These are phyloP conservation scores for Tilletia caries DNA, from an alignment of 1,284 basidiomycete genomes.

Conservation along the genomic window DNA sequence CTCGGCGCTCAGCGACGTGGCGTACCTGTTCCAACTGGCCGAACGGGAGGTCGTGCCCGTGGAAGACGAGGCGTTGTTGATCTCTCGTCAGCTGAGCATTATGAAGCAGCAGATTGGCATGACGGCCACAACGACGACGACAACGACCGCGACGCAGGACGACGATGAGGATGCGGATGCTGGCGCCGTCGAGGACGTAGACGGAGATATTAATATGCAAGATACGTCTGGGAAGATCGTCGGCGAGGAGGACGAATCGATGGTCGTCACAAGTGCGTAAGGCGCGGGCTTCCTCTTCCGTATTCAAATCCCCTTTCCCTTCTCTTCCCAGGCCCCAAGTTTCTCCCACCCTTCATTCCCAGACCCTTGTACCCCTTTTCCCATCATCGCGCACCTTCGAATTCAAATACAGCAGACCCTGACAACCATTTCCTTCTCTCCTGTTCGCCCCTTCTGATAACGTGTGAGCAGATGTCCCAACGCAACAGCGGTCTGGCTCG, in stretches of 20 bases:
- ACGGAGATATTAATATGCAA: background rate
- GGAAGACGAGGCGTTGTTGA: constrained; percentile 16
- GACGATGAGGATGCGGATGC: background rate
- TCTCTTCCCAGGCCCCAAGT: no score
- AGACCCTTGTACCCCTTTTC: background rate
- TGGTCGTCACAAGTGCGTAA: constrained; percentile 2
- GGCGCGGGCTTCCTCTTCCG: background rate
- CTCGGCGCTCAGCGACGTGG: constrained; percentile 47
- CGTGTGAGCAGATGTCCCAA: constrained; percentile 16
- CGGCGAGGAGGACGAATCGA: background rate
- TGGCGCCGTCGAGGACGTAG: background rate
- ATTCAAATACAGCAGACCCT: constrained; percentile 2
- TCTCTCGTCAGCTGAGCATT: constrained; percentile 36
- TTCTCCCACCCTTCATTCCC: background rate
- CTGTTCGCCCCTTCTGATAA: no score
- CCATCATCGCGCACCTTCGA: background rate
- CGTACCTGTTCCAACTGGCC: constrained; percentile 39
- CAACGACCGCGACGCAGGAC: background rate
- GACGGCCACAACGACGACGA: no score
- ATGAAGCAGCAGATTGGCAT: constrained; percentile 37
- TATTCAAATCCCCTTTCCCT: background rate
- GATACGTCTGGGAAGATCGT: background rate
- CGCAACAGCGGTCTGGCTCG: constrained; percentile 16
- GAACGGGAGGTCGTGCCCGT: background rate
- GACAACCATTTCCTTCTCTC: background rate